Percentiles rank a stretch among this genome's conserved stretches.
Conservation (phyloP, 23 red algal species). For the Cyanidiococcus yangmingshanensis region DNA sequence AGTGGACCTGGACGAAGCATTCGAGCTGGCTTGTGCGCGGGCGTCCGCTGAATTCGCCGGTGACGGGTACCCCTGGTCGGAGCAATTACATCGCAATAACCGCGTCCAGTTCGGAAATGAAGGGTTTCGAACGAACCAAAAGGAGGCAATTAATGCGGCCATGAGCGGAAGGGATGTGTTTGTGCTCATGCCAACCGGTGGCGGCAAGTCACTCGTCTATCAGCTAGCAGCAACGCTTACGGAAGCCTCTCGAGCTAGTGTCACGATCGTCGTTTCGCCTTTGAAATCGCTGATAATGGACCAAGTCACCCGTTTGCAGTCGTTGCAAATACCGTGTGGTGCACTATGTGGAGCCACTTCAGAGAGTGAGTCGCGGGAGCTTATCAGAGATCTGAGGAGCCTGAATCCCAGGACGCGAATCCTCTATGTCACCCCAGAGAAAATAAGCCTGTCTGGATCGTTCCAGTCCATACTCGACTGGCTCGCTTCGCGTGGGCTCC, state of each 20-base stretch:
- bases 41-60: slow-evolving; percentile 4
- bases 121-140: slow-evolving; percentile 56
- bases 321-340: slow-evolving; percentile 26
- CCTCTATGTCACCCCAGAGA: slow-evolving; percentile 83
- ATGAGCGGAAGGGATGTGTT: slow-evolving; percentile 57
- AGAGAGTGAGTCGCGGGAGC: slow-evolving; percentile 31
- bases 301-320: slow-evolving; percentile 35
- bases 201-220: slow-evolving; percentile 84
- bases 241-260: slow-evolving; percentile 20
- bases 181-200: slow-evolving; percentile 74
- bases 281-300: slow-evolving; percentile 82
- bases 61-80: slow-evolving; percentile 24
- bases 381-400: slow-evolving; percentile 33
- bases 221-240: slow-evolving; percentile 58
- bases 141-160: slow-evolving; percentile 63
- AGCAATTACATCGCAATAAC: slow-evolving; percentile 28
- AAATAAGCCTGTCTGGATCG: slow-evolving; percentile 37
- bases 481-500: slow-evolving; percentile 25
- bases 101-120: slow-evolving; percentile 45
- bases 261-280: slow-evolving; percentile 78
- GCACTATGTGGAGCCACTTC: slow-evolving; percentile 39
- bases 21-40: neutral
- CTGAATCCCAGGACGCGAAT: slow-evolving; percentile 29
- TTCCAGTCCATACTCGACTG: slow-evolving; percentile 42
- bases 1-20: neutral